Percentiles rank a stretch among this genome's conserved stretches.
phyloP scores from a whole-genome alignment of 2,329 filamentous ascomycete genomes.

The Fusarium camptoceras region DNA sequence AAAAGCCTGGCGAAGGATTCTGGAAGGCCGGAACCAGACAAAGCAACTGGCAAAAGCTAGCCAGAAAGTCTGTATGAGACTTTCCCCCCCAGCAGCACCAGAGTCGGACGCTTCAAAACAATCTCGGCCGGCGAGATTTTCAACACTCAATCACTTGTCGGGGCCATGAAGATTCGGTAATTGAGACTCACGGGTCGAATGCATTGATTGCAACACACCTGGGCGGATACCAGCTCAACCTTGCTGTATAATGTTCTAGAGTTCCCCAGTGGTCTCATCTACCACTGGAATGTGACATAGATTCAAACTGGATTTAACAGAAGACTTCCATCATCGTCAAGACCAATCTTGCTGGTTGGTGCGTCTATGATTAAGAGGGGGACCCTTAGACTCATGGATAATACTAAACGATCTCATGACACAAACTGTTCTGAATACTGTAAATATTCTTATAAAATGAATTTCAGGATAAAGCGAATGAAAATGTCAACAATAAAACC shows the following conservation, averaged over 20 bases:
- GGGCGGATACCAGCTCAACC: neutral
- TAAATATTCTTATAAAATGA: conserved; percentile 8
- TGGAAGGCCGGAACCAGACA: neutral
- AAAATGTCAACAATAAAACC: neutral
- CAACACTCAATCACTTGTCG: neutral
- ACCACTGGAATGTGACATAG: neutral
- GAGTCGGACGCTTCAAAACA: neutral
- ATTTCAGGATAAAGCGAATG: neutral
- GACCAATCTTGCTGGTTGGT: neutral
- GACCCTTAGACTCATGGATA: neutral
- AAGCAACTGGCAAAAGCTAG: neutral
- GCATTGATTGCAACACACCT: neutral
- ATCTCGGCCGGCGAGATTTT: neutral
- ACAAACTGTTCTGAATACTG: conserved; percentile 5
- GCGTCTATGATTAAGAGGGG: neutral
- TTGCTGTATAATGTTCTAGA: neutral
- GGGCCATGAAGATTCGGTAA: neutral
- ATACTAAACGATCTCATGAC: conserved; percentile 27
- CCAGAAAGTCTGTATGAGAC: neutral
- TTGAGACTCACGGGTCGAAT: neutral
- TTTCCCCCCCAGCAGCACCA: neutral
- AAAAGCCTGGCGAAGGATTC: neutral
- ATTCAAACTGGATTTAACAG: neutral
- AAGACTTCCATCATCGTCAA: neutral
- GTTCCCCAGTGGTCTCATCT: neutral